Evolutionary conservation across 2,329 filamentous ascomycete genomes (phyloP).

Genomic region (Onygenales sp.): DNA sequence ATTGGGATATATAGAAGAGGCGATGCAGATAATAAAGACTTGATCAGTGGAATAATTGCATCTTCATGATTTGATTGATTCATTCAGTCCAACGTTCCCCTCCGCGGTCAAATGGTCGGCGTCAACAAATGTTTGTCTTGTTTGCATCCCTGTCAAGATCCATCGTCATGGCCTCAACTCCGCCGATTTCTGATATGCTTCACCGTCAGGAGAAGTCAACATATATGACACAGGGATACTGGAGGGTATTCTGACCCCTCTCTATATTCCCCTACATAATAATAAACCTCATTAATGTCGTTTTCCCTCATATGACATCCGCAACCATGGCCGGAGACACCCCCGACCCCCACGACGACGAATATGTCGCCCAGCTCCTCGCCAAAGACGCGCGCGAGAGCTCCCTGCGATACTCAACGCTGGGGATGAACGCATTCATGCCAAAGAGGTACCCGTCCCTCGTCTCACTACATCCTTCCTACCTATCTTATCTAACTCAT

Average conservation of each 20-base stretch:
- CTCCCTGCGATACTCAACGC: constrained; percentile 62
- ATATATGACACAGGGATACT: too few species aligned
- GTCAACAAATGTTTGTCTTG: not conserved
- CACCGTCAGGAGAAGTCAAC: too few species aligned
- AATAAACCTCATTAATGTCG: not conserved
- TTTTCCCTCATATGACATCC: constrained; percentile 3
- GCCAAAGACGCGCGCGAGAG: constrained; percentile 67
- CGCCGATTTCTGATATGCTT: too few species aligned
- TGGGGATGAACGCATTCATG: constrained; percentile 61
- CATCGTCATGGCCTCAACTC: not conserved
- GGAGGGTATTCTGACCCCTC: too few species aligned
- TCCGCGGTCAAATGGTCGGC: not conserved
- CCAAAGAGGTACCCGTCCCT: constrained; percentile 39
- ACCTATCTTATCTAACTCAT: not conserved
- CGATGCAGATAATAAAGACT: not conserved
- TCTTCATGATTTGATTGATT: not conserved
- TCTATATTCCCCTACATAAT: not conserved
- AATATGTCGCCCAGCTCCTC: constrained; percentile 71
- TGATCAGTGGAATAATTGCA: not conserved
- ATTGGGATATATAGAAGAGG: not conserved
- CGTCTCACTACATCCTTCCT: not conserved
- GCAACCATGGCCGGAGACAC: not conserved
- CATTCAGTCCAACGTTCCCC: not conserved
- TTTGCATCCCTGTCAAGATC: not conserved
- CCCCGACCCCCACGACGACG: constrained; percentile 43